These are phyloP conservation scores for Abelmoschus esculentus DNA, from an alignment of 345 rosid species.

Conservation along the genomic window DNA sequence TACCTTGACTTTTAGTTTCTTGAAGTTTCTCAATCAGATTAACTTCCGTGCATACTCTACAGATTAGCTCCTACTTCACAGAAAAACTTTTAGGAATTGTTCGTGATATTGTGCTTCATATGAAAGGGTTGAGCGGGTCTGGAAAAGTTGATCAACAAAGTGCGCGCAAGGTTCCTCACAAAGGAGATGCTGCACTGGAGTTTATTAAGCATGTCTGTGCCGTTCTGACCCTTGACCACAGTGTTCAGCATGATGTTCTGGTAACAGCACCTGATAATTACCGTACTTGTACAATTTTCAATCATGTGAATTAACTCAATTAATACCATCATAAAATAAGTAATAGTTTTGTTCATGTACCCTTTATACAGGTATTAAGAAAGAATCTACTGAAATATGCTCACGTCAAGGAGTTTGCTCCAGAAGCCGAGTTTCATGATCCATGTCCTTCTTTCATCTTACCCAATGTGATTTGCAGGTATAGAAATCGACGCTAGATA, in stretches of 20 bases:
- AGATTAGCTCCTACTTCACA: slow-evolving; percentile 64
- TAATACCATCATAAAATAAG: background rate
- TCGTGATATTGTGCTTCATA: slow-evolving; percentile 50
- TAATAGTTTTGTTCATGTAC: slow-evolving; percentile 1
- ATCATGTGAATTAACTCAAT: background rate
- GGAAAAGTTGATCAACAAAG: slow-evolving; percentile 19
- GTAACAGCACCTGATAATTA: slow-evolving; percentile 25
- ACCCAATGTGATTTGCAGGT: slow-evolving; percentile 90
- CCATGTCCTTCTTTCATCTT: slow-evolving; percentile 21
- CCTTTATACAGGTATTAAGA: slow-evolving; percentile 58
- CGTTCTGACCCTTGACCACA: slow-evolving; percentile 75
- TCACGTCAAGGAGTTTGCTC: background rate
- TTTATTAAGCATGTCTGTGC: slow-evolving; percentile 75
- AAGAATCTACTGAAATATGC: slow-evolving; percentile 50
- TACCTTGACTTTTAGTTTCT: slow-evolving; percentile 7
- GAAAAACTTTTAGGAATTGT: slow-evolving; percentile 61
- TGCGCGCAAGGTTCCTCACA: slow-evolving; percentile 21
- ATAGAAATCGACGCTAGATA: slow-evolving; percentile 7
- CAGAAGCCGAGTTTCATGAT: slow-evolving; percentile 23
- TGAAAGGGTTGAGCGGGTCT: slow-evolving; percentile 39
- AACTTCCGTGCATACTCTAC: slow-evolving; percentile 18
- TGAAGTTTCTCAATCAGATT: slow-evolving; percentile 3
- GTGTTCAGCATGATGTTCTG: slow-evolving; percentile 81
- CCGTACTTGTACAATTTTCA: background rate
- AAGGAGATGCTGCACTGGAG: slow-evolving; percentile 63